These are phyloP conservation scores for Alternaria angustiovoidea DNA, from an alignment of 2,329 filamentous ascomycete species.

Conservation along the genomic window DNA sequence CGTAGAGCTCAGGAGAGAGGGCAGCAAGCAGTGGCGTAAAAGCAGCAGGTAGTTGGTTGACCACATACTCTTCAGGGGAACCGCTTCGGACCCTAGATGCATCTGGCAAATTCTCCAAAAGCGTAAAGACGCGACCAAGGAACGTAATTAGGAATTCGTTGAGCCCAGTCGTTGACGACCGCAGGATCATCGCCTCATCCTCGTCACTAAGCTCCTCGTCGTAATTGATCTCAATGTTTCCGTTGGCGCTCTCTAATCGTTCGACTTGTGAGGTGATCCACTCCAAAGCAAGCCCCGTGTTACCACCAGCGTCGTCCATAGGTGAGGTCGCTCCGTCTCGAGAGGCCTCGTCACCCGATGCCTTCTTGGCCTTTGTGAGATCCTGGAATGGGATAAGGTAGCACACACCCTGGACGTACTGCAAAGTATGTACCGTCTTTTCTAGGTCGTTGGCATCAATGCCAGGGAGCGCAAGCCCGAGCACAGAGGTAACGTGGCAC, in stretches of 20 bases:
- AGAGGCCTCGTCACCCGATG: constrained; percentile 14
- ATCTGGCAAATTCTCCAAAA: constrained; percentile 94
- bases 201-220: constrained; percentile 80
- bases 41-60: constrained; percentile 91
- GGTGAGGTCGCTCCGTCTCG: constrained; percentile 43
- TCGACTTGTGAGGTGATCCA: constrained; percentile 97
- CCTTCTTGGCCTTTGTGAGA: constrained; percentile 67
- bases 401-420: constrained; percentile 93
- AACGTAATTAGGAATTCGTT: constrained; percentile 91
- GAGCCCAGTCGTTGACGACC: constrained; percentile 93
- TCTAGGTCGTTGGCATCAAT: constrained; percentile 98
- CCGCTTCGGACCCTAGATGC: constrained; percentile 85
- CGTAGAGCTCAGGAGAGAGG: constrained; percentile 90
- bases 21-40: constrained; percentile 90
- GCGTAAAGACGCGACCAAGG: constrained; percentile 91
- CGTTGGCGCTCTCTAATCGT: constrained; percentile 87
- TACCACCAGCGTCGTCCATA: constrained; percentile 46
- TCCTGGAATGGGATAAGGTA: constrained; percentile 95
- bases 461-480: constrained; percentile 92
- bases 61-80: constrained; percentile 94
- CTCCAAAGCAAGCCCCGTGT: constrained; percentile 74
- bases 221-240: constrained; percentile 86
- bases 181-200: constrained; percentile 85
- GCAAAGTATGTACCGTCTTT: constrained; percentile 93
- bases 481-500: constrained; percentile 90